Evolutionary conservation across 2,329 filamentous ascomycete genomes (phyloP).

Genomic region (Colletotrichum lupini): DNA sequence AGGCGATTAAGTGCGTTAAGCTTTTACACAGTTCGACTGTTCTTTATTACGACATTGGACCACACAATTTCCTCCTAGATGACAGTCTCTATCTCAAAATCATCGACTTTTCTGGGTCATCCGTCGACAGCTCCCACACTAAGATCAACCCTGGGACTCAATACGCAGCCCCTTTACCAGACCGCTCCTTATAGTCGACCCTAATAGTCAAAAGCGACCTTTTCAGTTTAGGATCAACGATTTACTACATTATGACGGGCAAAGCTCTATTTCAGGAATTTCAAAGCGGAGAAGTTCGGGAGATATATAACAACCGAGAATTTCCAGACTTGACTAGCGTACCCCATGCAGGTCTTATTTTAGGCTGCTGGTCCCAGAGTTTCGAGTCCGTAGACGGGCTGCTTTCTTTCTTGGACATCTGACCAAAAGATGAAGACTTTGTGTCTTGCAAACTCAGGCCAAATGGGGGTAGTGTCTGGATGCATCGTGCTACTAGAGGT

Average conservation of each 20-base stretch:
- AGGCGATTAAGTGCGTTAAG: not conserved
- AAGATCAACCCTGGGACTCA: conserved; percentile 4
- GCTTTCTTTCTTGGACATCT: not conserved
- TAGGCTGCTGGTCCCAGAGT: conserved; percentile 1
- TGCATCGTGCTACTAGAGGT: not conserved
- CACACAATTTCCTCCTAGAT: conserved; percentile 18
- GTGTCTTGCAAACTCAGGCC: not conserved
- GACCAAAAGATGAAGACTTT: not conserved
- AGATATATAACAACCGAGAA: not conserved
- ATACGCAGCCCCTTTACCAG: not conserved
- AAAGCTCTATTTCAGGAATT: conserved; percentile 3
- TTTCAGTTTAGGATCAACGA: conserved; percentile 15
- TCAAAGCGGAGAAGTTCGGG: not conserved
- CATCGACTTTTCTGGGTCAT: conserved; percentile 16
- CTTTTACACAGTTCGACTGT: not conserved
- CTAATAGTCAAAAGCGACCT: conserved; percentile 5
- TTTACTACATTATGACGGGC: conserved; percentile 6
- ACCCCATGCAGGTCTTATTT: not conserved
- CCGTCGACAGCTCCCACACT: not conserved
- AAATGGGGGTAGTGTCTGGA: not conserved
- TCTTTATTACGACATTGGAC: not conserved
- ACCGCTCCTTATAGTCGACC: not conserved
- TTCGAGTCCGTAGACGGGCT: not conserved
- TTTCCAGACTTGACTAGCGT: conserved; percentile 13
- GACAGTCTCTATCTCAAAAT: conserved; percentile 9